phyloP scores from a whole-genome alignment of 352 stramenopile species.

The Blastocystis sp. region DNA sequence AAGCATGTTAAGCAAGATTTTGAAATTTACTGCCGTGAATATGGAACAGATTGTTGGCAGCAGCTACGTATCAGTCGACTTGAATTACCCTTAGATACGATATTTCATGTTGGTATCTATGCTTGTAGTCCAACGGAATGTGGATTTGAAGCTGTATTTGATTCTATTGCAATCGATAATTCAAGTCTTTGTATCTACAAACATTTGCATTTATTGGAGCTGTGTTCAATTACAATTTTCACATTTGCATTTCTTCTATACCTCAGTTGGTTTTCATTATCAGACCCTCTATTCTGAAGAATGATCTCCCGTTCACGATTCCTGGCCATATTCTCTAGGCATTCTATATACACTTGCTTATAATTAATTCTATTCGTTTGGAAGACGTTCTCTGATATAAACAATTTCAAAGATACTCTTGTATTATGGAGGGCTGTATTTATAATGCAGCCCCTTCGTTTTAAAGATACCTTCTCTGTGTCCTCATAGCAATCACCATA shows the following conservation, averaged over 20 bases:
- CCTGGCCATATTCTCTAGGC: neutral
- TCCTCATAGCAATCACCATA: constrained; percentile 28
- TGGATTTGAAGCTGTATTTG: constrained; percentile 61
- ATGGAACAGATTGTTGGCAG: constrained; percentile 21
- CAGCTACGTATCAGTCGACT: constrained; percentile 52
- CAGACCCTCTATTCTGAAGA: neutral
- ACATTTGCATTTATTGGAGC: neutral
- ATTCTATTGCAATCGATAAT: neutral
- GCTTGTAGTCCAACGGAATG: constrained; percentile 38
- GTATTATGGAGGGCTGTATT: neutral
- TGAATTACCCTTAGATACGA: constrained; percentile 40
- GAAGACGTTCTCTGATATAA: neutral
- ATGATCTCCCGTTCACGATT: neutral
- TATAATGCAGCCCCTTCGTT: constrained; percentile 2
- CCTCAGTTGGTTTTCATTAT: too few relatives aligned
- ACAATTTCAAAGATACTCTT: neutral
- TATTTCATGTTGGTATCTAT: constrained; percentile 65
- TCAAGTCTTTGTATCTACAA: constrained; percentile 25
- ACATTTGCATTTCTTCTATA: neutral
- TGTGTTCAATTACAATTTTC: neutral
- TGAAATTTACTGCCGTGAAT: constrained; percentile 58
- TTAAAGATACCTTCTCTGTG: neutral
- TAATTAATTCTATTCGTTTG: neutral
- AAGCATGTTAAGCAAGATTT: constrained; percentile 62
- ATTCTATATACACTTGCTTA: neutral